Evolutionary conservation across 2,329 filamentous ascomycete species (phyloP).

Genomic region (Acrocalymma vagum): DNA sequence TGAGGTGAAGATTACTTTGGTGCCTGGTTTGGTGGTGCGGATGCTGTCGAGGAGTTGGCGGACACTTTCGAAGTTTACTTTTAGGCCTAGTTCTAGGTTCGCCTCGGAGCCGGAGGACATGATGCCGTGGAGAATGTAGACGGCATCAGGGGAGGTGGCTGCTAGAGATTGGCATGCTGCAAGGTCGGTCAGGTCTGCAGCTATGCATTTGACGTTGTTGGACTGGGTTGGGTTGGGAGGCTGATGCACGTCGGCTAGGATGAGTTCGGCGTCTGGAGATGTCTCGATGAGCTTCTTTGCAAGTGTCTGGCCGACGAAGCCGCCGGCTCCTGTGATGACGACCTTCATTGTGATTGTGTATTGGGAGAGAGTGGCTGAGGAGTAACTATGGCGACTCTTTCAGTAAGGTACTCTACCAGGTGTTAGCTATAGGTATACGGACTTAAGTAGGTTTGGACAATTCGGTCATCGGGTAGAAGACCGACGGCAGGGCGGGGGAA

Average conservation of each 20-base stretch:
- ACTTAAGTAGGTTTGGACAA: constrained; percentile 7
- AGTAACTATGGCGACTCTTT: background rate
- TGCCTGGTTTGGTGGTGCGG: constrained; percentile 58
- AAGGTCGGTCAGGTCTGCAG: constrained; percentile 61
- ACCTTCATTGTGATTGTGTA: constrained; percentile 47
- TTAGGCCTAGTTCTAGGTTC: constrained; percentile 66
- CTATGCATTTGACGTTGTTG: constrained; percentile 59
- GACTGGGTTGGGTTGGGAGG: constrained; percentile 57
- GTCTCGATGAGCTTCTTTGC: constrained; percentile 63
- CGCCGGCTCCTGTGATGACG: constrained; percentile 70
- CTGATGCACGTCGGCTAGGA: constrained; percentile 66
- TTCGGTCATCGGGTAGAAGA: constrained; percentile 16
- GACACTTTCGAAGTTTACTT: constrained; percentile 69
- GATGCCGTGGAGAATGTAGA: constrained; percentile 72
- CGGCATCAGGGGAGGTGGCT: constrained; percentile 37
- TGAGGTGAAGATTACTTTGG: constrained; percentile 68
- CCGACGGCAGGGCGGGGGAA: constrained; percentile 19
- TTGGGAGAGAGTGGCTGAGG: background rate
- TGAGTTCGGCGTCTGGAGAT: constrained; percentile 55
- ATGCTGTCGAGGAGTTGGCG: constrained; percentile 64
- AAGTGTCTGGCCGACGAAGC: constrained; percentile 71
- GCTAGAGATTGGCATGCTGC: constrained; percentile 34
- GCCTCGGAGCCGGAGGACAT: constrained; percentile 72
- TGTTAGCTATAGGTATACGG: background rate
- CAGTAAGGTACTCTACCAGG: background rate